Conservation (phyloP, 2,329 filamentous ascomycete species). For the Fusarium xyrophilum region DNA sequence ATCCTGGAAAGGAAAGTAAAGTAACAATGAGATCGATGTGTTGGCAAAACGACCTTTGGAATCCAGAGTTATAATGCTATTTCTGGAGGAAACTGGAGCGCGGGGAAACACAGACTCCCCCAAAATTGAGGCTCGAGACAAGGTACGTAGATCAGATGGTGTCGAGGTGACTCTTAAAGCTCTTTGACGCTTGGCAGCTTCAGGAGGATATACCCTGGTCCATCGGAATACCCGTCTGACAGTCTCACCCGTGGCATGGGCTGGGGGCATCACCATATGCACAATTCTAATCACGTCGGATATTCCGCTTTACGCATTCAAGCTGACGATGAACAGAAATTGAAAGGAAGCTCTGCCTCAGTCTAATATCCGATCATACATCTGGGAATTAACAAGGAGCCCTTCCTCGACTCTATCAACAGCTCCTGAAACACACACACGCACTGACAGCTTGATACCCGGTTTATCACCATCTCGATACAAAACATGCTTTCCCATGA, state of each 20-base stretch:
- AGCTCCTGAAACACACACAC: not conserved
- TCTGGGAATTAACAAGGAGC: not conserved
- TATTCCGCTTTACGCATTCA: not conserved
- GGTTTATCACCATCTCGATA: not conserved
- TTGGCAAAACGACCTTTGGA: not conserved
- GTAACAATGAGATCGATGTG: not conserved
- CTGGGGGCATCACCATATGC: not conserved
- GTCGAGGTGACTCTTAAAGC: not conserved
- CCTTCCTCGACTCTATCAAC: not conserved
- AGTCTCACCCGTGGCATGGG: not conserved
- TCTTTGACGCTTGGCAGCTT: not conserved
- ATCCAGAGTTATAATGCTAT: not conserved
- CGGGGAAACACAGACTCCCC: constrained; percentile 19
- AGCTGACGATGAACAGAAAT: not conserved
- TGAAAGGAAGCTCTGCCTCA: not conserved
- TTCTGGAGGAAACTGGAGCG: not conserved
- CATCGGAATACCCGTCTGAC: constrained; percentile 14
- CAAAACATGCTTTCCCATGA: not conserved
- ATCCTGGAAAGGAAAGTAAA: not conserved
- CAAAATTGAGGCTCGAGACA: constrained; percentile 32
- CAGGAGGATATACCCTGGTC: not conserved
- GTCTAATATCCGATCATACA: not conserved
- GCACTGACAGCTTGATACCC: not conserved
- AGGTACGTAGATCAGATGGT: not conserved
- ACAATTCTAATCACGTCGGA: not conserved